Conservation (phyloP, 1,139 yeast genomes). For the Diutina scorzettiae region DNA sequence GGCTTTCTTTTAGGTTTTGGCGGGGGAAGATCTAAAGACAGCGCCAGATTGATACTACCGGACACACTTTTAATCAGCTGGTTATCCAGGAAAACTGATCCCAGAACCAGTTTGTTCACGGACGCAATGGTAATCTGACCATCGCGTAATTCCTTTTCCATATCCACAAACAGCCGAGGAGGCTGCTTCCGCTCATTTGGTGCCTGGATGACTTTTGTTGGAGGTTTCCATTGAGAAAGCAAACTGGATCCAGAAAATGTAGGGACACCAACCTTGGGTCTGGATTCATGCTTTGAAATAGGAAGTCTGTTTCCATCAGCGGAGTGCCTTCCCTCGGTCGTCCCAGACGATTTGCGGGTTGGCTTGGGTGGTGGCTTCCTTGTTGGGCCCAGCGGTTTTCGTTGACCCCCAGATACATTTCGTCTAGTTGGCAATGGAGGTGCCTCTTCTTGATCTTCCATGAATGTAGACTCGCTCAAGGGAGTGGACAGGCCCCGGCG, state of each 20-base stretch:
- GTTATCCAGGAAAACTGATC: background rate
- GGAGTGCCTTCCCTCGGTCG: no score
- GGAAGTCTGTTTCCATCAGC: no score
- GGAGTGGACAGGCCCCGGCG: background rate
- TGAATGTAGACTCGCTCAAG: background rate
- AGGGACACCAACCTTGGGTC: no score
- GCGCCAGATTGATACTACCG: background rate
- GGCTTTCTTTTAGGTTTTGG: no score
- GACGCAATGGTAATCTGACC: background rate
- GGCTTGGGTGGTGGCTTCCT: background rate
- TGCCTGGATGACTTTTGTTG: background rate
- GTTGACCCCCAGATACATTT: no score
- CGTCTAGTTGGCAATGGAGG: no score
- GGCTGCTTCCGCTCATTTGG: background rate
- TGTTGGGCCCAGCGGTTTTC: background rate
- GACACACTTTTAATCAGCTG: background rate
- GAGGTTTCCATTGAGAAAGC: constrained; percentile 3
- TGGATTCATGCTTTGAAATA: no score
- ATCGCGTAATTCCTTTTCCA: background rate
- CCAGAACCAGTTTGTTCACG: background rate
- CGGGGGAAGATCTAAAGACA: background rate
- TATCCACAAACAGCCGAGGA: constrained; percentile 3
- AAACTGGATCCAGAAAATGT: background rate
- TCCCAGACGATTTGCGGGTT: background rate
- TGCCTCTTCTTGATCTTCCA: background rate